phyloP scores from a whole-genome alignment of 768 basidiomycete species.

The Pleurotus giganteus region DNA sequence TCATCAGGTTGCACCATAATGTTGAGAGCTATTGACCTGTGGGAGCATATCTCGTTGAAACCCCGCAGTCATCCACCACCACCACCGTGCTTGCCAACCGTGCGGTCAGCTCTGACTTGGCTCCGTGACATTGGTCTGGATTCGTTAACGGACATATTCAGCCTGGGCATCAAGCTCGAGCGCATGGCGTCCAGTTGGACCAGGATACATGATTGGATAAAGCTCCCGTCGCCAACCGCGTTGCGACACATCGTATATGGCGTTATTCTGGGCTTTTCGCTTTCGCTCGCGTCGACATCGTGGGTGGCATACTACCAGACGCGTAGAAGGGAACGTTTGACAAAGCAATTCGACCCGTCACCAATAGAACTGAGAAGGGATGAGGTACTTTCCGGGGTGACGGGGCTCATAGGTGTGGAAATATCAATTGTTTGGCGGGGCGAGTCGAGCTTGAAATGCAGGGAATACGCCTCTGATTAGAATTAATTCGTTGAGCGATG shows the following conservation, averaged over 20 bases:
- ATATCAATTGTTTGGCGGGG: neutral
- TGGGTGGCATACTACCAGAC: slow-evolving; percentile 51
- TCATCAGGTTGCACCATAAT: slow-evolving; percentile 8
- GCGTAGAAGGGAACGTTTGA: slow-evolving; percentile 44
- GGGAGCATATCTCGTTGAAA: neutral
- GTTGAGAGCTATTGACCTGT: neutral
- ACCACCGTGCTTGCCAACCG: neutral
- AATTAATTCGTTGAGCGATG: slow-evolving; percentile 89
- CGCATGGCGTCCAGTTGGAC: neutral
- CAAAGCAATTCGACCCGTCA: slow-evolving; percentile 38
- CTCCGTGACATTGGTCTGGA: slow-evolving; percentile 1
- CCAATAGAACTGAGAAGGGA: slow-evolving; percentile 74
- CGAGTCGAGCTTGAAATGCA: slow-evolving; percentile 24
- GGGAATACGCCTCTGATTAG: slow-evolving; percentile 94
- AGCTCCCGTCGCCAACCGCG: slow-evolving; percentile 34
- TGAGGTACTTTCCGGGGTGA: slow-evolving; percentile 77
- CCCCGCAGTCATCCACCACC: neutral
- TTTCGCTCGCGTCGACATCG: slow-evolving; percentile 73
- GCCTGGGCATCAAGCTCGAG: neutral
- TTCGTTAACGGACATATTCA: neutral
- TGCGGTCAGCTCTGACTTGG: neutral
- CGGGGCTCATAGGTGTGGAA: slow-evolving; percentile 76
- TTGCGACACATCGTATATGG: slow-evolving; percentile 38
- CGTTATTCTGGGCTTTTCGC: slow-evolving; percentile 69
- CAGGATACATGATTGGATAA: slow-evolving; percentile 24